Evolutionary conservation across 495 filamentous ascomycete species (phyloP), one percentile per base, ranked within the genome.

Genomic region (Penicillium flavigenum): DNA sequence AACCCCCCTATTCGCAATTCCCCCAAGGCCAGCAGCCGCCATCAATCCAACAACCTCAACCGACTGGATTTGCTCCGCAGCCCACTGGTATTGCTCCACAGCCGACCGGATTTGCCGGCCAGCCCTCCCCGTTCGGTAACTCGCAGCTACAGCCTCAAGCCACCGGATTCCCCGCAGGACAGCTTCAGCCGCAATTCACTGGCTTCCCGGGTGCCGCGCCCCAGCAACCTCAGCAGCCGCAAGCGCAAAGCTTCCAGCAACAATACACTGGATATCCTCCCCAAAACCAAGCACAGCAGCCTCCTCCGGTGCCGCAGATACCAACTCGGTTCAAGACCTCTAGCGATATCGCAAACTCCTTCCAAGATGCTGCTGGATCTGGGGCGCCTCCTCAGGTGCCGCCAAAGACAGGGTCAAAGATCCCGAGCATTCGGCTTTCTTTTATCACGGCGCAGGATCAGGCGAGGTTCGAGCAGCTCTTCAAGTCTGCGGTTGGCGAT

Each of bases 361-460:
- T 96, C 76, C 82, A 86, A 62, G 64, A 61, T 57, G 60, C 60
- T 34, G 61, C 59, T 39, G 55, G 56, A 9, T 56, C 67, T 38
- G 67, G 58, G 12, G 57, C 68, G 14, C 77, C 80, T 38, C 79
- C 81, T 11, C 71, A 86, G 41, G 80, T 85, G 34, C 74, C 81
- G 1, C 77, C 87, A 3, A 78, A 79, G 63, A 70, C 76, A 22
- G 58, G 80, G 19, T 72, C 80, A 20, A 92, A 86, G 74, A 96
- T 99, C 48, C 95, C 95, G n/a, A 98, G 89, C 66, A 94, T 97
- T 54, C 80, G 95, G 46, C 77, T 99, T 44, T 96, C 91, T 6
- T 99, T 98, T 64, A 92, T 99, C 54, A 97, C 95, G 1, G 91
- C 89, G 22, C 86, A 88, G 61, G 95, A 99, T 65, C 95, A 99